Base-by-base conservation (phyloP, 2,329 filamentous ascomycete species). In the Gyromitra esculenta region DNA sequence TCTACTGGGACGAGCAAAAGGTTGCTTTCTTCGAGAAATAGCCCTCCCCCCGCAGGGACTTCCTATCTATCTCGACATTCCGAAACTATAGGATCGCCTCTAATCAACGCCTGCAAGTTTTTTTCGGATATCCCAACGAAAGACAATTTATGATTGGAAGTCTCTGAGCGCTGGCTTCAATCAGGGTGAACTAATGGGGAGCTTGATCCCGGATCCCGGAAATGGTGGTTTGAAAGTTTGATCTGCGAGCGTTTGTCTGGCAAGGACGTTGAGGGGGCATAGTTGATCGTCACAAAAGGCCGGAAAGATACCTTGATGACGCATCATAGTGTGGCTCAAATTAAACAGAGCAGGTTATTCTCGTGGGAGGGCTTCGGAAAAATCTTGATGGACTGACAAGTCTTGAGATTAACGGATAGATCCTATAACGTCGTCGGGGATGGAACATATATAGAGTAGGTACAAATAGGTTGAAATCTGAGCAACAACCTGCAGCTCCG, bases 291-390 rank as follows among this genome's bases (percentile, higher is more conserved):
- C 69, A 25, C 59, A 48, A 45, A 13, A n/a, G 68, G 13, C 50
- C 60, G 62, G 62, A 59, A 65, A 73, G 70, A 50, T 15, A 57
- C 71, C 9, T 56, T 69, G 37, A 74, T 74, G 64, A 74, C 71
- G 71, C 64, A 75, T 65, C 25, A 41, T 65, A 64, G 52, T 74
- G 50, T 63, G 57, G 39, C 31, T 56, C 48, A 39, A 45, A 41
- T 62, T 31, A 56, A 31, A 39, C 41, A 39, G 59, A 59, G 50
- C n/a, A 21, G 15, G 11, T 35, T 39, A 35, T 41, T 71, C 31
- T 63, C 45, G 37, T 31, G 37, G 41, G 39, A 6, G 35, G 31
- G 37, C 18, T 48, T 50, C n/a, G 57, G 45, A 45, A 56, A 64
- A 69, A 57, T 57, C 37, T 15, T 62, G 71, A 72, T 48, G 43